phyloP scores from a whole-genome alignment of 2,329 filamentous ascomycete genomes.

The Sporothrix dimorphospora region DNA sequence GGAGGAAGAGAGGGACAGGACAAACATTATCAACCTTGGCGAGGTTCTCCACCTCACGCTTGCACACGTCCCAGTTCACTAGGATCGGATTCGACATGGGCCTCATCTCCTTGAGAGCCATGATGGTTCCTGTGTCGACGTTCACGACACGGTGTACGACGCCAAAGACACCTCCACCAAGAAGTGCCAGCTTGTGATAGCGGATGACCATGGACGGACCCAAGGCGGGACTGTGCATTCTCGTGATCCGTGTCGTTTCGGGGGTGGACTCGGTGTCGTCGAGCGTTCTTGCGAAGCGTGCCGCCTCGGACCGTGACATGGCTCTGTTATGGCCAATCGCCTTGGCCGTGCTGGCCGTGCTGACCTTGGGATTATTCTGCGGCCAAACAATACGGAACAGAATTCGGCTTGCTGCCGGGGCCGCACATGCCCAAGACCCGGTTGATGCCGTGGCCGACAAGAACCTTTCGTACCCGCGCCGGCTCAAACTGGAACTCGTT shows the following conservation, averaged over 20 bases:
- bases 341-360: not conserved
- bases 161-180: not conserved
- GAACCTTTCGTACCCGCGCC: not conserved
- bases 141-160: not conserved
- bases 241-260: not conserved
- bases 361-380: not conserved
- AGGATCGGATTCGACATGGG: not conserved
- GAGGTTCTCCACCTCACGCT: not conserved
- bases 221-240: not conserved
- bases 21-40: not conserved
- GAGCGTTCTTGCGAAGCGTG: not conserved
- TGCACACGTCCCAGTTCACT: not conserved
- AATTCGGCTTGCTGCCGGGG: not conserved
- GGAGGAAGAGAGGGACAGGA: not conserved
- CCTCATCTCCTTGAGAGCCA: not conserved
- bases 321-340: not conserved
- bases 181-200: not conserved
- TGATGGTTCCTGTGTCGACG: not conserved
- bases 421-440: not conserved
- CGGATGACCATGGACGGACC: not conserved
- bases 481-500: not conserved
- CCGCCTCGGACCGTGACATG: too few species aligned
- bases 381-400: not conserved
- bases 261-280: not conserved
- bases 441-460: not conserved